These are phyloP conservation scores for Penicillium sp. DNA, from an alignment of 2,329 filamentous ascomycete genomes.

Conservation along the genomic window DNA sequence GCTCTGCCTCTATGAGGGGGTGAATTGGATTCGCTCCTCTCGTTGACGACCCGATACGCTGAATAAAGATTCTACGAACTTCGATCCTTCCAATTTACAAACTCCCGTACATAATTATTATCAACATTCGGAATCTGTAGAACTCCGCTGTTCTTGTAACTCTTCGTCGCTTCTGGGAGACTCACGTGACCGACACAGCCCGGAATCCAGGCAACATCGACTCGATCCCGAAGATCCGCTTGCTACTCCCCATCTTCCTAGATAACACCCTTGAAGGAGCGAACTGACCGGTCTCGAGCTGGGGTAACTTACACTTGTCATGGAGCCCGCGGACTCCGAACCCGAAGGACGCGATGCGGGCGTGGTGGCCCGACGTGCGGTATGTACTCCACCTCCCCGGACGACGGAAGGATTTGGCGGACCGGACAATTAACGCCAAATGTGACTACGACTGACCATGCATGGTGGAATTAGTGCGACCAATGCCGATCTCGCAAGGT, in stretches of 20 bases:
- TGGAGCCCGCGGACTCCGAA: constrained; percentile 38
- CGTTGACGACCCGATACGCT: constrained; percentile 12
- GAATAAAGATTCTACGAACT: constrained; percentile 13
- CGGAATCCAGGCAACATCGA: background rate
- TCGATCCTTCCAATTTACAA: background rate
- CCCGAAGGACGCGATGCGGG: constrained; percentile 26
- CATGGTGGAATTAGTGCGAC: constrained; percentile 32
- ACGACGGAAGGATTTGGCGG: background rate
- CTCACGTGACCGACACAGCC: background rate
- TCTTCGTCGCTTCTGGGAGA: too few relatives aligned
- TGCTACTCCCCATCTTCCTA: background rate
- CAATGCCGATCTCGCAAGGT: constrained; percentile 42
- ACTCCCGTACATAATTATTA: constrained; percentile 2
- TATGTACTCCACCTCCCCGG: constrained; percentile 27
- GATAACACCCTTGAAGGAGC: background rate
- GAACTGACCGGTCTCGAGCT: background rate
- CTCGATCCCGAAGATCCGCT: background rate
- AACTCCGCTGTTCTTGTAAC: too few relatives aligned
- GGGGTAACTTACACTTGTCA: constrained; percentile 9
- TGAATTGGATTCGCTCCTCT: constrained; percentile 5
- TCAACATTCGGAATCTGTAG: background rate
- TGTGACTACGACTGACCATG: constrained; percentile 8
- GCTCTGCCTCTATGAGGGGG: constrained; percentile 14
- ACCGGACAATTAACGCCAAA: background rate
- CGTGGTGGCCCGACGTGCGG: constrained; percentile 32